Evolutionary conservation across 495 filamentous ascomycete genomes (phyloP), one percentile per base, ranked within the genome.

Genomic region (Bathelium albidoporum): DNA sequence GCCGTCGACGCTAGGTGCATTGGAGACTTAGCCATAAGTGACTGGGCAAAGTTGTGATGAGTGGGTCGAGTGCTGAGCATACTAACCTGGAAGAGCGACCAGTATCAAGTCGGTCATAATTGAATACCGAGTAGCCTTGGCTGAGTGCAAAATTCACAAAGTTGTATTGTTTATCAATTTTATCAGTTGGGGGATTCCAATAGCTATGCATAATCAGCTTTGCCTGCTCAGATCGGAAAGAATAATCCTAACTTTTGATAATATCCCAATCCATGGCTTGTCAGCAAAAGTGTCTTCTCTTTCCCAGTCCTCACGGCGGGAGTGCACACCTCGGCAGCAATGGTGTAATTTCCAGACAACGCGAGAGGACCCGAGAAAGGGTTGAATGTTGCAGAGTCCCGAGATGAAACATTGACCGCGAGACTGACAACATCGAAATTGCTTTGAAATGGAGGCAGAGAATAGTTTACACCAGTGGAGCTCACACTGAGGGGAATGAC

Each of bases 51-150:
- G 9, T 55, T 24, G 9, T 16, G 9, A 9, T 26, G 9, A 9
- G 1, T 28, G 5, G 22, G 26, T 55, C 20, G 5, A 49, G 24
- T 24, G 20, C 26, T 28, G 49, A 9, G 24, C 9, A 11, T 10
- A 9, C 49, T 55, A 28, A 55, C 49, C 49, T n/a, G 29, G 20
- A 28, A 18, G 65, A 68, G 49, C 65, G 49, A 9, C 69, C 69
- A 1, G 58, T 61, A 1, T 66, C 69, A n/a, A 71, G 29, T 41
- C 69, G 66, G 39, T 71, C 69, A 31, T 71, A 71, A 59, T 64
- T 66, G 58, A 71, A 71, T 53, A 71, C 58, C 1, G 69, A 68
- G 52, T 71, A 71, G 16, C 69, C 69, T 4, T 41, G 31, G 34
- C 61, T 61, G 22, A 71, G 64, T 24, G 64, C 66, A 14, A 60